These are phyloP conservation scores for Aspergillus sclerotioniger DNA, from an alignment of 495 filamentous ascomycete genomes.

Conservation along the genomic window DNA sequence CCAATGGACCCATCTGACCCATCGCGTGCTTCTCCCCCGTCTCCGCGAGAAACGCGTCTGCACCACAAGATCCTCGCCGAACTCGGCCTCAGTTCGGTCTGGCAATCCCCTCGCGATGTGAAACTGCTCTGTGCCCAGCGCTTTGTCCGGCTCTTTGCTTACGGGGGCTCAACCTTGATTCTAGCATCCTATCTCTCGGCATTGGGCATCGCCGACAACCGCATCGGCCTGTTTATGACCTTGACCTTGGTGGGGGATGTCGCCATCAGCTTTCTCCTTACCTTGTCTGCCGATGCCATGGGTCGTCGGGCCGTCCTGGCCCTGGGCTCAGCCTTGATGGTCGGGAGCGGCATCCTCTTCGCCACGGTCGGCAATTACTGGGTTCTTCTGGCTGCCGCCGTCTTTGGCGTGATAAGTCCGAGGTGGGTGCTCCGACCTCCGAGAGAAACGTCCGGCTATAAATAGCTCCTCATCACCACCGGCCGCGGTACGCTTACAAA, in stretches of 20 bases:
- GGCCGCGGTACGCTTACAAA: not conserved
- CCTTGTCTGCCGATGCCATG: constrained; percentile 69
- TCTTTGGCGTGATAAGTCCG: constrained; percentile 80
- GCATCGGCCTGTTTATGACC: constrained; percentile 87
- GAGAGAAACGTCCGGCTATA: not conserved
- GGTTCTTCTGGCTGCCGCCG: constrained; percentile 68
- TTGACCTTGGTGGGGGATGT: constrained; percentile 80
- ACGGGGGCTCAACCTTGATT: constrained; percentile 72
- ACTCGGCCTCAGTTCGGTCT: constrained; percentile 41
- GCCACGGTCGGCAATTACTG: constrained; percentile 68
- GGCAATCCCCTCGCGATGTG: constrained; percentile 54
- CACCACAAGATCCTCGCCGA: constrained; percentile 26
- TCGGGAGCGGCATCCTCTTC: constrained; percentile 65
- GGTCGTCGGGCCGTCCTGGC: constrained; percentile 70
- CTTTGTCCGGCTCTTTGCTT: constrained; percentile 76
- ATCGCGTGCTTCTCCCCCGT: not conserved
- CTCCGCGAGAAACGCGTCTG: not conserved
- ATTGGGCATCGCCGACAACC: constrained; percentile 62
- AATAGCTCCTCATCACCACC: not conserved
- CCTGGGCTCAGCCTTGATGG: constrained; percentile 68
- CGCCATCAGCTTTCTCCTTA: constrained; percentile 70
- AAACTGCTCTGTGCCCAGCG: constrained; percentile 73
- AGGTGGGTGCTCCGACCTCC: constrained; percentile 34
- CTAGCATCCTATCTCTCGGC: constrained; percentile 68
- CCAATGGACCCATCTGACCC: no score